Percentiles rank a stretch among this genome's conserved stretches.
phyloP scores from a whole-genome alignment of 768 basidiomycete genomes.

The Boletus sensibilis region DNA sequence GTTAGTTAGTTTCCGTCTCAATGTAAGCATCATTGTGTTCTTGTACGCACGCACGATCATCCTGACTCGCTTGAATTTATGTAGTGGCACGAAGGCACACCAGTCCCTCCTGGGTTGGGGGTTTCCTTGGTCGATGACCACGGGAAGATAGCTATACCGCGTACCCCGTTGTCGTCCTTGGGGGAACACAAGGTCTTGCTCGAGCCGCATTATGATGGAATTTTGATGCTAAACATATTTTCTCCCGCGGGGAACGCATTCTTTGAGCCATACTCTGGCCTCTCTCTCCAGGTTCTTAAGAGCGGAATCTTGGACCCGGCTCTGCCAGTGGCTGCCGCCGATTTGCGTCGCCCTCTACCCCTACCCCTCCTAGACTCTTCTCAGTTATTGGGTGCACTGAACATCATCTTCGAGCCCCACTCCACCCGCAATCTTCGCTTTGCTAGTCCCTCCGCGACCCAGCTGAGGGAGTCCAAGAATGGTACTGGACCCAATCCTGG shows the following conservation, averaged over 20 bases:
- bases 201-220: constrained; percentile 2
- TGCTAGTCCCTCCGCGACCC: constrained; percentile 7
- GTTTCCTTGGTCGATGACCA: constrained; percentile 9
- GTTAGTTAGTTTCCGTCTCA: not conserved
- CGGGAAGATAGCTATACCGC: not conserved
- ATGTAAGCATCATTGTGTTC: not conserved
- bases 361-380: too few species aligned
- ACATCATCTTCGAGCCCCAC: constrained; percentile 10
- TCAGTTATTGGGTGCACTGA: constrained; percentile 10
- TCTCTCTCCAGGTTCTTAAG: constrained; percentile 5
- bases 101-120: not conserved
- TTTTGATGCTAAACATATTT: constrained; percentile 5
- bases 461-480: not conserved
- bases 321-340: too few species aligned
- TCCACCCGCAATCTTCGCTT: constrained; percentile 12
- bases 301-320: too few species aligned
- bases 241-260: not conserved
- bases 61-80: not conserved
- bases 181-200: not conserved
- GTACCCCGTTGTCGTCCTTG: not conserved
- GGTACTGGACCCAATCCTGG: too few species aligned
- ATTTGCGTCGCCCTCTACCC: too few species aligned
- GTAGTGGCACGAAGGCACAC: constrained; percentile 3
- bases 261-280: constrained; percentile 9
- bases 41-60: not conserved